Base-by-base conservation (phyloP, 1,139 yeast species). In the Lodderomyces parapsilosis region DNA sequence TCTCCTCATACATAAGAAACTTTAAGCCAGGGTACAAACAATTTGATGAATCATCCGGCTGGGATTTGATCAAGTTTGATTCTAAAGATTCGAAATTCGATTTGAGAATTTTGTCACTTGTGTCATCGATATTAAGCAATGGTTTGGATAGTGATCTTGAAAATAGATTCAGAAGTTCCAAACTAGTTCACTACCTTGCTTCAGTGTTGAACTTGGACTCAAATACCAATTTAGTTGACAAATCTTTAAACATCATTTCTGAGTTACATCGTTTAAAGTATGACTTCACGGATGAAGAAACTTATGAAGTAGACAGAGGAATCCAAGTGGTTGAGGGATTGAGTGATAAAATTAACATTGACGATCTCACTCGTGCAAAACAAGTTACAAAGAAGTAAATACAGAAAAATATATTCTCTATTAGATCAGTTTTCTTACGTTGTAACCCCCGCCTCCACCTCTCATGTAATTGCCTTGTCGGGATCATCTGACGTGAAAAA, bases 1-100 rank as follows among this genome's bases (percentile, higher is more conserved):
- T 93, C 20, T 79, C 95, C 2, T 81, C 85, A 38, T 68, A 82
- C 20, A 63, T 90, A n/a, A 78, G 96, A 55, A 91, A 93, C 64
- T 83, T 80, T 56, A 64, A 68, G 24, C 67, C 65, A 0, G 85
- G 82, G 1, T 82, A 80, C 50, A 61, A 66, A 7, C 59, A 66
- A 44, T 91, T 93, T 56, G 77, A 71, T 37, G 61, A 68, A 33
- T 54, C 65, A 8, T 62, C 76, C 23, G 97, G 98, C n/a, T 84
- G 95, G 86, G 64, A 69, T 2, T 49, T 66, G 14, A 49, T 70
- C 36, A 47, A 51, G 18, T 43, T 51, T 13, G 41, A 50, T 49
- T 42, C 44, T 38, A 44, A 52, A 38, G 60, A 65, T 36, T 51
- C 54, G 34, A 82, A 79, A 55, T 55, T 76, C 33, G 70, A 75